Conservation (phyloP, 1,139 yeast species). For the Kodamaea derodonti region DNA sequence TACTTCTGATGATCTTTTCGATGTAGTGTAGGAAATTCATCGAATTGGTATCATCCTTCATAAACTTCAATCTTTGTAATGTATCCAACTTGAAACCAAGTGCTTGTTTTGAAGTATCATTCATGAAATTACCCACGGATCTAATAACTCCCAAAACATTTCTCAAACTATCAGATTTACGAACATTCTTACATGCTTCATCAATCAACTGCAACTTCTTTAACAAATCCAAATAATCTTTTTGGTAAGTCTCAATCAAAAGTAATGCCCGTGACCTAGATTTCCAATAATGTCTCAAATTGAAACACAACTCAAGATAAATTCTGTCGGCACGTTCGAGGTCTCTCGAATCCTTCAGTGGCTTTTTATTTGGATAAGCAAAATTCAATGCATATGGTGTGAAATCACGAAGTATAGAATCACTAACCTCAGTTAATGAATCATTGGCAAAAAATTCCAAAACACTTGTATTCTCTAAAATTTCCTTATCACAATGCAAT, state of each 20-base stretch:
- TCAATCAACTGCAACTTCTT: slow-evolving; percentile 64
- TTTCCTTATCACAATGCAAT: slow-evolving; percentile 66
- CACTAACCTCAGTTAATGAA: slow-evolving; percentile 68
- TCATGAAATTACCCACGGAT: slow-evolving; percentile 92
- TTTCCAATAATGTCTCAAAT: slow-evolving; percentile 80
- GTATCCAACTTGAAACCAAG: slow-evolving; percentile 82
- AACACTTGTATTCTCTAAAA: slow-evolving; percentile 64
- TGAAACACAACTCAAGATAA: slow-evolving; percentile 72
- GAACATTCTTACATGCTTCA: slow-evolving; percentile 59
- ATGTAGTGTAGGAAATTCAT: slow-evolving; percentile 84
- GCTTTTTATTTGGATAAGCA: slow-evolving; percentile 29
- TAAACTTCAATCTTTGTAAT: slow-evolving; percentile 74
- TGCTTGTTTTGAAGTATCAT: slow-evolving; percentile 75
- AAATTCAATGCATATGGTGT: slow-evolving; percentile 68
- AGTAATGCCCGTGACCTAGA: slow-evolving; percentile 77
- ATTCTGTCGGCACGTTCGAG: slow-evolving; percentile 78
- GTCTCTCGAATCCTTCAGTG: slow-evolving; percentile 63
- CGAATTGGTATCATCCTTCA: slow-evolving; percentile 78
- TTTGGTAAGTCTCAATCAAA: slow-evolving; percentile 62
- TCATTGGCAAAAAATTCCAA: slow-evolving; percentile 80
- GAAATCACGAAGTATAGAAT: slow-evolving; percentile 58
- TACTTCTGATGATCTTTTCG: slow-evolving; percentile 70
- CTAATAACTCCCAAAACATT: slow-evolving; percentile 71
- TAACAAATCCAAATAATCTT: slow-evolving; percentile 68
- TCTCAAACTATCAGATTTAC: slow-evolving; percentile 60